These are phyloP conservation scores for Exophiala calicioides DNA, from an alignment of 2,329 filamentous ascomycete species.

Conservation along the genomic window DNA sequence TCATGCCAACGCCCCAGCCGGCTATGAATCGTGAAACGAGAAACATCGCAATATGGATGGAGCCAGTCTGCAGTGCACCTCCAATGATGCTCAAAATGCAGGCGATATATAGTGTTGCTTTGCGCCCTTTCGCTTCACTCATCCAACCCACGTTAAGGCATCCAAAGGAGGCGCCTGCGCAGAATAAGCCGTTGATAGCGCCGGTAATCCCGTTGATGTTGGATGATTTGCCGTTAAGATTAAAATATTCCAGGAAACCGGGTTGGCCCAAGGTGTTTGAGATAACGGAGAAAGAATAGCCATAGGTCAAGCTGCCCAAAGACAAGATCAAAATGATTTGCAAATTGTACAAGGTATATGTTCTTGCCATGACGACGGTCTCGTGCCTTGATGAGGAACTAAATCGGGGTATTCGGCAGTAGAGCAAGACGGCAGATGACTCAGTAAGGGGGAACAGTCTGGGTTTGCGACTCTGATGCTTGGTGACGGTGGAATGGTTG, in stretches of 20 bases:
- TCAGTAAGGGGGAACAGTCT: no score
- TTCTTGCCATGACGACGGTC: no score
- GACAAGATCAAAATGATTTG: conserved; percentile 7
- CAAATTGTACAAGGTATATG: no score
- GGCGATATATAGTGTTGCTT: background rate
- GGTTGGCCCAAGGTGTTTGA: conserved; percentile 55
- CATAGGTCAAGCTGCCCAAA: conserved; percentile 42
- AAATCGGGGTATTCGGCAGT: no score
- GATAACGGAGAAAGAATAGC: conserved; percentile 53
- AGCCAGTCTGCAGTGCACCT: background rate
- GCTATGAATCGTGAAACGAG: background rate
- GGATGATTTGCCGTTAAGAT: conserved; percentile 33
- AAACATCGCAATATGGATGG: conserved; percentile 10
- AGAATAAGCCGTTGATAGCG: conserved; percentile 5
- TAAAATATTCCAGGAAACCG: conserved; percentile 53
- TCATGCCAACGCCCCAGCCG: conserved; percentile 1
- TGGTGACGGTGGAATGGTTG: no score
- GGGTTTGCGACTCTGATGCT: no score
- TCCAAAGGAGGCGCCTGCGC: conserved; percentile 7
- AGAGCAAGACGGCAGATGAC: no score
- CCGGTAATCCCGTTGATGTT: conserved; percentile 40
- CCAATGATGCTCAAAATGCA: conserved; percentile 1
- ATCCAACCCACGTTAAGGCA: conserved; percentile 2
- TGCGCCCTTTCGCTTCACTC: conserved; percentile 6
- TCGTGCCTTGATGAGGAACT: no score